Base-by-base conservation (phyloP, 1,139 yeast species). In the Yamadazyma oceani region DNA sequence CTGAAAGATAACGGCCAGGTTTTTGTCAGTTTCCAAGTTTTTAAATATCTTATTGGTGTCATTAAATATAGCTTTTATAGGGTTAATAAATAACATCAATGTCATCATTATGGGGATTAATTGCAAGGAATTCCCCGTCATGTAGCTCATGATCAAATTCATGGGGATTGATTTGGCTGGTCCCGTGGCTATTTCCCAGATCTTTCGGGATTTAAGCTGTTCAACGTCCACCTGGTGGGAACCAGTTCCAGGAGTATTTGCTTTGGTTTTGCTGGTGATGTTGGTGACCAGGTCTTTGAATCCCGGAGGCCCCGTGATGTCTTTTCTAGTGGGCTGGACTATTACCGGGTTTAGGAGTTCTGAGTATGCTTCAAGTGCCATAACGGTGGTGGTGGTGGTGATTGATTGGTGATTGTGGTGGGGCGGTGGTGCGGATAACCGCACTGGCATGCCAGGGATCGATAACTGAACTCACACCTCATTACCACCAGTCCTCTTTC, bases 71-170 rank as follows among this genome's bases (percentile, higher is more conserved):
- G 95, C 87, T 51, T 79, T 82, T 29, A 87, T 52, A 0, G 97
- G 95, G 32, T 80, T 82, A 50, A 83, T 75, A 48, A 92, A 78
- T 53, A 92, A 69, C 88, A 85, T 87, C 29, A 86, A 62, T 0
- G 96, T 85, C 87, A 89, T 90, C 63, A 89, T 84, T 39, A 92
- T 84, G 4, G 97, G 94, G 42, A 92, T 89, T 46, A 92, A 75
- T 53, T 92, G 97, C 21, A 92, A 66, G 5, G 95, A 80, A 53
- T 85, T 85, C 23, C 98, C 98, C 2, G 96, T 81, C 89, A 92
- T 87, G 60, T 88, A 92, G 43, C 90, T 81, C 96, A 92, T 88
- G 39, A 88, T 66, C 41, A 85, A 58, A 52, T 88, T 92, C 95
- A 89, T 85, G 4, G 97, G 96, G 21, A 92, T 67, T 17, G 82